phyloP scores from a whole-genome alignment of 495 filamentous ascomycete genomes.

The Annulohypoxylon moriforme region DNA sequence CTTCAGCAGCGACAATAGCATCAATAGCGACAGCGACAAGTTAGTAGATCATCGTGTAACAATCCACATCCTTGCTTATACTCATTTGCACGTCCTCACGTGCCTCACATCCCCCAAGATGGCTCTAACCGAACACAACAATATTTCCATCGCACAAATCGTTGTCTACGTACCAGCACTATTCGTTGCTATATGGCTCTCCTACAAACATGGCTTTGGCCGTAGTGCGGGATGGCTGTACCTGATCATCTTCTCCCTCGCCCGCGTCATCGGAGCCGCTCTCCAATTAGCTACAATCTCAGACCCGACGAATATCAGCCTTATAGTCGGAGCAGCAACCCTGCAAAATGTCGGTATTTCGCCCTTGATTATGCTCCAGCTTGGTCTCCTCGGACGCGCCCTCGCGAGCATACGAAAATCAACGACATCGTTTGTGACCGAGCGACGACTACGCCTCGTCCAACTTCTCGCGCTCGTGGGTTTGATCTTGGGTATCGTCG shows the following conservation, averaged over 20 bases:
- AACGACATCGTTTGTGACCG: conserved; percentile 34
- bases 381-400: conserved; percentile 48
- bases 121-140: conserved; percentile 43
- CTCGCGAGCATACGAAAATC: conserved; percentile 38
- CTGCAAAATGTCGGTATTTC: conserved; percentile 52
- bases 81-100: background rate
- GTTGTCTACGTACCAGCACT: conserved; percentile 47
- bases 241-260: conserved; percentile 50
- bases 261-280: conserved; percentile 48
- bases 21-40: background rate
- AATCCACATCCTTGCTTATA: conserved; percentile 1
- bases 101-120: conserved; percentile 13
- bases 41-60: background rate
- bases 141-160: conserved; percentile 51
- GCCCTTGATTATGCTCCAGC: conserved; percentile 46
- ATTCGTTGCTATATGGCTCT: conserved; percentile 44
- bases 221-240: conserved; percentile 50
- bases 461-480: conserved; percentile 45
- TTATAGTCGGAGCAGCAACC: conserved; percentile 44
- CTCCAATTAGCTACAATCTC: conserved; percentile 52
- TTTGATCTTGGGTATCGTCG: conserved; percentile 49
- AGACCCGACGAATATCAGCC: conserved; percentile 45
- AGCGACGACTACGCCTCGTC: conserved; percentile 36
- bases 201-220: conserved; percentile 49
- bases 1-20: background rate